Conservation (phyloP, 228 moss, liverwort and hornwort species). For the Sphagnum magellanicum region DNA sequence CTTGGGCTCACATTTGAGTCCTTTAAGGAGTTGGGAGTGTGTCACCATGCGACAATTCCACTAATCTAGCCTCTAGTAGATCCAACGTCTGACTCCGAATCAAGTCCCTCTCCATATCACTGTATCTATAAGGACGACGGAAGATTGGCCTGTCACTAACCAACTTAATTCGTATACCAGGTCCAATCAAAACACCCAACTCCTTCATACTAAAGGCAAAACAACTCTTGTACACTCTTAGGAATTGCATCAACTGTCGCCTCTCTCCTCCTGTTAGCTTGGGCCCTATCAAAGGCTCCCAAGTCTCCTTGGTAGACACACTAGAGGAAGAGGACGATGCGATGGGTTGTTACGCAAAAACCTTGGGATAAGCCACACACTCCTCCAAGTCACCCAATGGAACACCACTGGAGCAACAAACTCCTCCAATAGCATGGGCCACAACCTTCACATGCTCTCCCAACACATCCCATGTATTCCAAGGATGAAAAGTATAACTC, state of each 20-base stretch:
- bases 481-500: no score
- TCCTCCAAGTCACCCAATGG: no score
- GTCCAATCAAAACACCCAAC: background rate
- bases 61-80: background rate
- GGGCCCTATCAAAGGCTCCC: background rate
- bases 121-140: background rate
- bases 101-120: slow-evolving; percentile 3
- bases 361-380: background rate
- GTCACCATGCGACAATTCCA: background rate
- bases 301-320: background rate
- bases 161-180: background rate
- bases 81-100: background rate
- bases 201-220: background rate
- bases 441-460: no score
- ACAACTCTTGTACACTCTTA: background rate
- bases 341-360: background rate
- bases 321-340: background rate
- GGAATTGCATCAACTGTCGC: no score
- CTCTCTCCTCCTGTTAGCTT: background rate
- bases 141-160: background rate
- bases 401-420: no score
- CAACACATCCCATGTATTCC: no score
- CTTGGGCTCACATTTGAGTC: no score
- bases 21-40: no score
- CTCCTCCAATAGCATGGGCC: no score